Evolutionary conservation across 169 alveolate genomes (phyloP).

Genomic region (Cryptosporidium viatorum): DNA sequence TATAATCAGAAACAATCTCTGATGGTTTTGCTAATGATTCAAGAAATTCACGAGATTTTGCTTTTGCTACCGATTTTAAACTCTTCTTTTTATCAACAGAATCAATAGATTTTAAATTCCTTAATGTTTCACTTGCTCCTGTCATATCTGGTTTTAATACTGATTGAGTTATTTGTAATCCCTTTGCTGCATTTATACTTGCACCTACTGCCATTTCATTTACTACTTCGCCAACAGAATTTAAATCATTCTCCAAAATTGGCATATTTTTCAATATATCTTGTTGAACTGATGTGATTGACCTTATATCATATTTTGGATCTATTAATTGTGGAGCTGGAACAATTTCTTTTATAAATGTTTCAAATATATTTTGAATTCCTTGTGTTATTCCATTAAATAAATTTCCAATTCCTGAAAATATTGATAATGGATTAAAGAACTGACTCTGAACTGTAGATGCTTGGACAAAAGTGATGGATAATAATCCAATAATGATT

Average conservation of each 20-base stretch:
- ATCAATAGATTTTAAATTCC: conserved; percentile 25
- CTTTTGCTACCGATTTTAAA: conserved; percentile 32
- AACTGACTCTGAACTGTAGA: conserved; percentile 49
- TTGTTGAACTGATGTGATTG: conserved; percentile 42
- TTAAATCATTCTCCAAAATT: conserved; percentile 37
- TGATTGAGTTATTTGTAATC: conserved; percentile 46
- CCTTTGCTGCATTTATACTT: conserved; percentile 74
- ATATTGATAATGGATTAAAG: conserved; percentile 46
- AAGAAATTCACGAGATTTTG: conserved; percentile 56
- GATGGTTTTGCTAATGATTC: conserved; percentile 68
- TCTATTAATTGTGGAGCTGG: conserved; percentile 43
- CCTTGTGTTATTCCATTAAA: conserved; percentile 48
- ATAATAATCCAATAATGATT: conserved; percentile 39
- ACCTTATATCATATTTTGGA: conserved; percentile 47
- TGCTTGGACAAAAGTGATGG: conserved; percentile 32
- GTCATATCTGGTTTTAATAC: conserved; percentile 53
- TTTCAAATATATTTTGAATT: conserved; percentile 51
- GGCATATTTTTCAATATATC: conserved; percentile 45
- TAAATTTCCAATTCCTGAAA: conserved; percentile 43
- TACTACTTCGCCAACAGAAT: conserved; percentile 49
- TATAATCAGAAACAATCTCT: conserved; percentile 54
- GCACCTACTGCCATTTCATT: conserved; percentile 75
- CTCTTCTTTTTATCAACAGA: conserved; percentile 7
- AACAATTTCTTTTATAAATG: conserved; percentile 30
- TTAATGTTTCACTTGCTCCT: conserved; percentile 23